These are phyloP conservation scores for Termitomyces sp. DNA, from an alignment of 768 basidiomycete species.

Conservation along the genomic window DNA sequence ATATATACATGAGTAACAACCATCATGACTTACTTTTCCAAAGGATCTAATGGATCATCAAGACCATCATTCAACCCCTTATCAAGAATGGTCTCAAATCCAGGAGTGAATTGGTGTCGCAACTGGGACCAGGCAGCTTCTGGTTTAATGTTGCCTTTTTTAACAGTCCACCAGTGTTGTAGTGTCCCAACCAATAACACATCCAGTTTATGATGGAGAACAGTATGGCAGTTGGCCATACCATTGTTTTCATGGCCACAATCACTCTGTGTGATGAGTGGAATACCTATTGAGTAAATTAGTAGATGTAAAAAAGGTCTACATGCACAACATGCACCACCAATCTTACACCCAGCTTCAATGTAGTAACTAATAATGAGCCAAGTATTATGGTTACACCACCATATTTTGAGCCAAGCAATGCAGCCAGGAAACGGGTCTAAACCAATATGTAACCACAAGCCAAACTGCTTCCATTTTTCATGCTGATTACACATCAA, in stretches of 20 bases:
- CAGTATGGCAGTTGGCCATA: conserved; percentile 34
- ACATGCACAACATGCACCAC: background rate
- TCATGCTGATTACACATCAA: conserved; percentile 40
- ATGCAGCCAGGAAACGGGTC: conserved; percentile 25
- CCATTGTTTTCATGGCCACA: conserved; percentile 31
- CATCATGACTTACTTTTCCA: conserved; percentile 15
- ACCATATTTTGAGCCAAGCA: conserved; percentile 30
- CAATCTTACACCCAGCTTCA: background rate
- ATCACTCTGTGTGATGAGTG: conserved; percentile 34
- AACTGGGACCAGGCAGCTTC: conserved; percentile 37
- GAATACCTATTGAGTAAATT: conserved; percentile 17
- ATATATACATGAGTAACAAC: background rate
- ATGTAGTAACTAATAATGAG: conserved; percentile 1
- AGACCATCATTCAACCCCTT: conserved; percentile 22
- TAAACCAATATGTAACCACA: conserved; percentile 17
- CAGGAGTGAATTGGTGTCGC: conserved; percentile 26
- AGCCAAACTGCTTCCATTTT: conserved; percentile 39
- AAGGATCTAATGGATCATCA: conserved; percentile 23
- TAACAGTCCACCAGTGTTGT: conserved; percentile 33
- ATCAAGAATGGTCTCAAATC: conserved; percentile 34
- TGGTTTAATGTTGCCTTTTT: conserved; percentile 33
- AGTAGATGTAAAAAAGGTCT: background rate
- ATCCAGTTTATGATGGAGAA: conserved; percentile 29
- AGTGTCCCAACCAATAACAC: conserved; percentile 25
- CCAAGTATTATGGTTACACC: conserved; percentile 26